phyloP scores from a whole-genome alignment of 805 yeast species.

The Candida boleticola region DNA sequence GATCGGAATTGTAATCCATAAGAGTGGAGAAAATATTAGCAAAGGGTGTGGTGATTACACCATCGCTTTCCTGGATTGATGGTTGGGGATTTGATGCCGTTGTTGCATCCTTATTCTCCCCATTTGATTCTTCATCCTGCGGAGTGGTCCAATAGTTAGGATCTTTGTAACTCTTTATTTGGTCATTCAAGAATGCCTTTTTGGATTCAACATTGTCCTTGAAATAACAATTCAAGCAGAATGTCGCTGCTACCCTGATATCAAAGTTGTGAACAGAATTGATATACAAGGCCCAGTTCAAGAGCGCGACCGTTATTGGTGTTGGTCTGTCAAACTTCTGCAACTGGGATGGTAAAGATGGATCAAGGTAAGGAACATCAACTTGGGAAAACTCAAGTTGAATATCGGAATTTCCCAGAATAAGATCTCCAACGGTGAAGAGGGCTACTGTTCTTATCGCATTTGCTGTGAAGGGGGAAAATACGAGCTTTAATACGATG shows the following conservation, averaged over 20 bases:
- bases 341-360: conserved; percentile 51
- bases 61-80: conserved; percentile 6
- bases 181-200: conserved; percentile 62
- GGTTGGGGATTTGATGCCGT: neutral
- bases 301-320: conserved; percentile 71
- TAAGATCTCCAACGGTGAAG: conserved; percentile 72
- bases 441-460: conserved; percentile 67
- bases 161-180: conserved; percentile 43
- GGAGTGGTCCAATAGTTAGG: conserved; percentile 20
- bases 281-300: conserved; percentile 78
- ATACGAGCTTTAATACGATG: conserved; percentile 65
- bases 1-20: conserved; percentile 66
- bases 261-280: conserved; percentile 86
- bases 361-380: conserved; percentile 91
- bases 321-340: conserved; percentile 37
- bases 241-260: conserved; percentile 69
- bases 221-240: conserved; percentile 67
- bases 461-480: conserved; percentile 63
- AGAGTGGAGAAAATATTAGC: conserved; percentile 70
- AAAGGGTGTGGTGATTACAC: conserved; percentile 26
- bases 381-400: conserved; percentile 74
- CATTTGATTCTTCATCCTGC: conserved; percentile 12
- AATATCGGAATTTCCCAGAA: conserved; percentile 60
- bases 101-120: conserved; percentile 2
- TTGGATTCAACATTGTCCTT: conserved; percentile 62